These are phyloP conservation scores for Hydnomerulius pinastri DNA, from an alignment of 768 basidiomycete species.

Conservation along the genomic window DNA sequence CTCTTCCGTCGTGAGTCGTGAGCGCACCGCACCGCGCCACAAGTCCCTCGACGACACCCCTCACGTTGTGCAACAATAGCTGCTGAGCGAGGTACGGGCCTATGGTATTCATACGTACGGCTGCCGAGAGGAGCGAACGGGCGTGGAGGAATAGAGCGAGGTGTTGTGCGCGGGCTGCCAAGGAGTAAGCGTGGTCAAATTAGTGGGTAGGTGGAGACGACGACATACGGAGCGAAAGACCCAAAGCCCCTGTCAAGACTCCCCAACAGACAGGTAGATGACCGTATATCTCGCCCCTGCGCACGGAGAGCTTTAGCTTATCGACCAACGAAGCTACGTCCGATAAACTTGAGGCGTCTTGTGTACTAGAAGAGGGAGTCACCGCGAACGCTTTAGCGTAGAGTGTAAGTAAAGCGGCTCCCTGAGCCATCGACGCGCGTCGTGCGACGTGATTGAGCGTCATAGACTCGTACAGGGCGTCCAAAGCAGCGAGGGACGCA, in stretches of 20 bases:
- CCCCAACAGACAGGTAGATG: slow-evolving; percentile 95
- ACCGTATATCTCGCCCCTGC: slow-evolving; percentile 66
- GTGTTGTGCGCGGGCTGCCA: slow-evolving; percentile 75
- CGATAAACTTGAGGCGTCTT: too few relatives aligned
- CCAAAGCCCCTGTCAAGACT: slow-evolving; percentile 75
- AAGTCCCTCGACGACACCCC: slow-evolving; percentile 64
- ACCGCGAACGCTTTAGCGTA: slow-evolving; percentile 79
- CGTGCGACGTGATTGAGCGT: slow-evolving; percentile 88
- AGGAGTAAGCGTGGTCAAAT: too few relatives aligned
- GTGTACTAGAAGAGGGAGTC: too few relatives aligned
- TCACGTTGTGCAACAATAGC: slow-evolving; percentile 71
- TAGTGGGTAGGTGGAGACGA: too few relatives aligned
- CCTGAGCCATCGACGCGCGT: slow-evolving; percentile 88
- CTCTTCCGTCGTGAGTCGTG: too few relatives aligned
- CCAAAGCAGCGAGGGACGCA: slow-evolving; percentile 54
- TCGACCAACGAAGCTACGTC: slow-evolving; percentile 50
- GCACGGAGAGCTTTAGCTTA: slow-evolving; percentile 64
- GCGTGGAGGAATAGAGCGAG: slow-evolving; percentile 94
- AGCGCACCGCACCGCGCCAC: slow-evolving; percentile 45
- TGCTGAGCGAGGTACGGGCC: slow-evolving; percentile 95
- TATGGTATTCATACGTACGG: slow-evolving; percentile 87
- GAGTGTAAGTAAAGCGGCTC: slow-evolving; percentile 87
- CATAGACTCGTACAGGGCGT: slow-evolving; percentile 80
- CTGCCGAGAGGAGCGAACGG: slow-evolving; percentile 85
- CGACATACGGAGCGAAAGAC: slow-evolving; percentile 64